Evolutionary conservation across 768 basidiomycete species (phyloP), one percentile per base, ranked within the genome.

Genomic region (Exidia glandulosa): DNA sequence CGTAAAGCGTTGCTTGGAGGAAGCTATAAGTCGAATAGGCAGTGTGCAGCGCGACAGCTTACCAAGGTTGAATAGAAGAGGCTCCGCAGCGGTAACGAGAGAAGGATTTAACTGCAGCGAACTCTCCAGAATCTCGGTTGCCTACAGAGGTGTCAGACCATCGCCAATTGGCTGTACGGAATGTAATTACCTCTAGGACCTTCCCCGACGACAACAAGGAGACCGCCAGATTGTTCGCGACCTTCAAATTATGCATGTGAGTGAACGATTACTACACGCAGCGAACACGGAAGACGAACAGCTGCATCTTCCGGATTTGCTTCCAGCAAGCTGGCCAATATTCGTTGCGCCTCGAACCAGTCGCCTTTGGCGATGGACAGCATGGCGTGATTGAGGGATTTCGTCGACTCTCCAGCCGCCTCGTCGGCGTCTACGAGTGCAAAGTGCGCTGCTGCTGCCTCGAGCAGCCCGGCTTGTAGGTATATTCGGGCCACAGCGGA

Each of bases 51-150:
- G 25, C 13, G 30, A 58, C 25, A 25, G 30, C 1, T 73, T 68
- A 90, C 90, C 87, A 6, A 93, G 76, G 63, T 93, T 93, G 72
- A 92, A 92, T 48, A 92, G 68, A 72, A 88, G 88, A 3, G 90
- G 90, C 66, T 92, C 90, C 6, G 87, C 86, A 29, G 85, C 79
- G 13, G 87, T 85, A 9, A 87, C 81, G 55, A 81, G 81, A 1
- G 86, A 79, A 2, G 90, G 90, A 1, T 87, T 86, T 2, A 78
- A 68, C 58, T 73, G 74, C 33, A 92, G 68, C 1, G 84, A 83
- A 3, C 61, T 69, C 69, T 92, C 89, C 36, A 93, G 71, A 0
- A 83, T 79, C 50, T 82, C 78, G 55, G 90, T 90, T 2, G 82
- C 86, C 87, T 90, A 59, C 48, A 25, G 36, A 19, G 57, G 48